These are phyloP conservation scores for Lepiota venenata DNA, from an alignment of 768 basidiomycete genomes.

Conservation along the genomic window DNA sequence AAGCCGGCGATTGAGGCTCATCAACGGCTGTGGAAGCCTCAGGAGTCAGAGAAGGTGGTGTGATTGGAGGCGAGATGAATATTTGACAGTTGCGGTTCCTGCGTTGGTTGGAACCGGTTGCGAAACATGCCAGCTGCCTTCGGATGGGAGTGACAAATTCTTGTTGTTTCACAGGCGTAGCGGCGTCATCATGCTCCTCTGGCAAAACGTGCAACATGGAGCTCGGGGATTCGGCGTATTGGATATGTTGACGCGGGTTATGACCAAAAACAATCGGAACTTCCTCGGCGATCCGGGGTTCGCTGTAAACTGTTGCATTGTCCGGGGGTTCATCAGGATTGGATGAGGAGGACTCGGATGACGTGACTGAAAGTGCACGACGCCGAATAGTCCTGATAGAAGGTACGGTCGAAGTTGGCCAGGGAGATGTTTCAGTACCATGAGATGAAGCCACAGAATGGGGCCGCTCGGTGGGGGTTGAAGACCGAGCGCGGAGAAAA, in stretches of 20 bases:
- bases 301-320: slow-evolving; percentile 23
- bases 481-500: slow-evolving; percentile 4
- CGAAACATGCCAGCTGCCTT: slow-evolving; percentile 13
- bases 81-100: slow-evolving; percentile 26
- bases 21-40: neutral
- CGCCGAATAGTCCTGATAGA: slow-evolving; percentile 20
- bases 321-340: slow-evolving; percentile 30
- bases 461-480: slow-evolving; percentile 6
- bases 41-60: neutral
- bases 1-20: neutral
- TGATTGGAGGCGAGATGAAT: slow-evolving; percentile 16
- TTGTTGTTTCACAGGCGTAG: slow-evolving; percentile 13
- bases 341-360: slow-evolving; percentile 42
- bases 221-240: slow-evolving; percentile 15
- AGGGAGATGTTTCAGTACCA: slow-evolving; percentile 11
- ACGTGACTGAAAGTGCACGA: slow-evolving; percentile 35
- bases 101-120: slow-evolving; percentile 16
- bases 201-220: slow-evolving; percentile 46
- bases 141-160: slow-evolving; percentile 14
- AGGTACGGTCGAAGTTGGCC: slow-evolving; percentile 1
- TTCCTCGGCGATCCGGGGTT: slow-evolving; percentile 36
- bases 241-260: slow-evolving; percentile 31
- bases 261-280: slow-evolving; percentile 38
- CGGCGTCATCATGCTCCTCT: slow-evolving; percentile 35
- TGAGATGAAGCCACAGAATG: slow-evolving; percentile 16